These are phyloP conservation scores for Penicillium carneum DNA, from an alignment of 2,329 filamentous ascomycete species.

Conservation along the genomic window DNA sequence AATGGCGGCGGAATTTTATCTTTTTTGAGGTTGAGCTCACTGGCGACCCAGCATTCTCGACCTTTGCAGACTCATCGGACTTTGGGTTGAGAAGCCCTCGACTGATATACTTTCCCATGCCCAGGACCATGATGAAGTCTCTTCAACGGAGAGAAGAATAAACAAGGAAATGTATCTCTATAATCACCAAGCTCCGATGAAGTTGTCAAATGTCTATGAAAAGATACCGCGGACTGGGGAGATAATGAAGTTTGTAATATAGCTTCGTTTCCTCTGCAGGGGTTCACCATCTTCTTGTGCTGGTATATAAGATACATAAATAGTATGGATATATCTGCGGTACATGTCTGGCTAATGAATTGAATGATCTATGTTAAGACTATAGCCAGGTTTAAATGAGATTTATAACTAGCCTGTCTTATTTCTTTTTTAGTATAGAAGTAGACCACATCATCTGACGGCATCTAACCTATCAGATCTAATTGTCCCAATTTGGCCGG, in stretches of 20 bases:
- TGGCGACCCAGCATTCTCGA: constrained; percentile 26
- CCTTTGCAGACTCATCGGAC: constrained; percentile 13
- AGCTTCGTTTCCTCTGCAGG: constrained; percentile 8
- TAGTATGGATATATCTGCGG: not conserved
- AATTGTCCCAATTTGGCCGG: not conserved
- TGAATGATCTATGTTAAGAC: not conserved
- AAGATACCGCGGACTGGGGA: constrained; percentile 9
- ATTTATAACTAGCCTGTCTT: constrained; percentile 1
- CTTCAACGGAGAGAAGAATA: not conserved
- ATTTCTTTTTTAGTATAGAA: not conserved
- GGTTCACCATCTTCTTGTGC: not conserved
- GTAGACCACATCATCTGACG: not conserved
- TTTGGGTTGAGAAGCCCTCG: constrained; percentile 26
- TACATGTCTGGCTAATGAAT: not conserved
- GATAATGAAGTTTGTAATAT: constrained; percentile 1
- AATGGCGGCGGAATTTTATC: constrained; percentile 54
- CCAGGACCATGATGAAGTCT: constrained; percentile 7
- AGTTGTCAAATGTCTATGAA: constrained; percentile 10
- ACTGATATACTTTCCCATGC: constrained; percentile 22
- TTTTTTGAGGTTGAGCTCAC: constrained; percentile 20
- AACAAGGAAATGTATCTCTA: constrained; percentile 1
- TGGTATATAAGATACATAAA: not conserved
- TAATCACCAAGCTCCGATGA: not conserved
- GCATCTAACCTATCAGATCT: not conserved
- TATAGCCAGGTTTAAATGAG: not conserved